Evolutionary conservation across 768 basidiomycete genomes (phyloP), one percentile per base, ranked within the genome.

Genomic region (Rhizopogon vinicolor): DNA sequence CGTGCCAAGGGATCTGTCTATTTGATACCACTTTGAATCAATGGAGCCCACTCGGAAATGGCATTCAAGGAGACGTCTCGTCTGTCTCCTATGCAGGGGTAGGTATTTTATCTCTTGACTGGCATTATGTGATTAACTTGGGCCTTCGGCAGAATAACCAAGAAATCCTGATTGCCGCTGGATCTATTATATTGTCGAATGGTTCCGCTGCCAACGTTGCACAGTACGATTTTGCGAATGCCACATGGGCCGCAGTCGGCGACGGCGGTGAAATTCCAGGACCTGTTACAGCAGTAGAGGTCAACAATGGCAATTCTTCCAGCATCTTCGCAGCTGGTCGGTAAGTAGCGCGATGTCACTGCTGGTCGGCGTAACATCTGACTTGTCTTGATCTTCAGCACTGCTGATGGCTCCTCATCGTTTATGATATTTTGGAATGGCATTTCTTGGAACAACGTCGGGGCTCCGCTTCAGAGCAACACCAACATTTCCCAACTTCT

Each of bases 391-490:
- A 22, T 37, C 5, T 12, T 25, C 56, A 85, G 85, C 39, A 75
- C 83, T 4, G 70, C 65, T n/a, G 82, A 86, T 54, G 85, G 82
- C 12, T 75, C 78, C 5, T 72, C 79, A 1, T 74, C 91, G 0
- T 98, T 92, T 74, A 70, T 98, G 55, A 76, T 80, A 39, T 89
- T 85, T 64, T 99, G 93, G 91, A 79, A 98, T 68, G 96, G 96
- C 46, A 54, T 68, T 25, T 73, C 76, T 3, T 99, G 96, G 96
- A 74, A 75, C 12, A 71, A 76, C 35, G 70, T 92, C 53, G 84
- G 89, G 46, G 82, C 83, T 5, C 71, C 74, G 16, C 70, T 91
- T 14, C 69, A 79, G 54, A 73, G 75, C 29, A 73, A 75, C 31
- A 86, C 88, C 14, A 81, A 83, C 44, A 78, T 98, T 45, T 82